Evolutionary conservation across 2,329 filamentous ascomycete genomes (phyloP).

Genomic region (Curvularia eragrostidis): DNA sequence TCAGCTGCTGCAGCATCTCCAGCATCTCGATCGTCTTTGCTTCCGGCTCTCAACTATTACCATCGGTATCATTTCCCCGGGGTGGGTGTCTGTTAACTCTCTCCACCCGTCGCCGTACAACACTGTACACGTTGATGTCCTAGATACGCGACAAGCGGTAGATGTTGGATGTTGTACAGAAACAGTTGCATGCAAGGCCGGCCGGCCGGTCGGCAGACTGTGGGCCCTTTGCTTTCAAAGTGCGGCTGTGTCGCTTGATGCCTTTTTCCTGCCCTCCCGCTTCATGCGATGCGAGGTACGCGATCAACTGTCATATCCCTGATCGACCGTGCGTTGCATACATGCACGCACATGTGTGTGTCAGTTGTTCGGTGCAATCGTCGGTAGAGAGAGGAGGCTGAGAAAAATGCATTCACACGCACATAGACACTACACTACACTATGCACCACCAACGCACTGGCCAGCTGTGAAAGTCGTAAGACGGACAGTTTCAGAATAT

Average conservation of each 20-base stretch:
- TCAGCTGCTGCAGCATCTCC: neutral
- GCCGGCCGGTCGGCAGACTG: neutral
- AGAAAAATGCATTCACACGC: neutral
- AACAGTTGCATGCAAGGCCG: neutral
- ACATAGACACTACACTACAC: neutral
- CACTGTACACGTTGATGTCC: neutral
- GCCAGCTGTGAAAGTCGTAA: neutral
- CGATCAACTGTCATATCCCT: slow-evolving; percentile 2
- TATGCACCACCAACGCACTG: slow-evolving; percentile 1
- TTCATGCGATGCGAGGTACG: slow-evolving; percentile 14
- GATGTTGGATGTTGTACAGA: neutral
- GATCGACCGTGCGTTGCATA: slow-evolving; percentile 4
- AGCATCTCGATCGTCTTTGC: neutral
- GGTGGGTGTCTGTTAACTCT: no score
- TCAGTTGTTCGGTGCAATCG: neutral
- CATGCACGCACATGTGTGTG: slow-evolving; percentile 2
- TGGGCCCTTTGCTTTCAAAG: neutral
- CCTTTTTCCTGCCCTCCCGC: slow-evolving; percentile 6
- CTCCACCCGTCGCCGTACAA: neutral
- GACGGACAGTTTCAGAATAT: neutral
- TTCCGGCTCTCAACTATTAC: no score
- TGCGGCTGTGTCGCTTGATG: slow-evolving; percentile 4
- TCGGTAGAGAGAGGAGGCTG: slow-evolving; percentile 1
- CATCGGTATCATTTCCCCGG: no score
- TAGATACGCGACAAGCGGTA: slow-evolving; percentile 3